These are phyloP conservation scores for Bertia moriformis DNA, from an alignment of 2,329 filamentous ascomycete genomes.

Conservation along the genomic window DNA sequence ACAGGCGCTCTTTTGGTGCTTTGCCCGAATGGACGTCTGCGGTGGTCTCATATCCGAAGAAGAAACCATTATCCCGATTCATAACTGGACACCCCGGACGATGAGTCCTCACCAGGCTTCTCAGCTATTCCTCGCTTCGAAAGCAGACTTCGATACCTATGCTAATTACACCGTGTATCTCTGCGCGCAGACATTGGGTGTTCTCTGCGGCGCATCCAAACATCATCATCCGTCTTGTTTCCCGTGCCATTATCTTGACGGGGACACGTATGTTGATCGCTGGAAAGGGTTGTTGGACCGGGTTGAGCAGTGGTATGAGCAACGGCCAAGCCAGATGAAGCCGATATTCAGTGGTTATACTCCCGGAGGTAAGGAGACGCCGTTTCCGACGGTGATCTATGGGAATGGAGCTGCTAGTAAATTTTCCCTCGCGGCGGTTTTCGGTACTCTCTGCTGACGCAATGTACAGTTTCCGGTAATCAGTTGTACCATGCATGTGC, in stretches of 20 bases:
- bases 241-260: no score
- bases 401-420: slow-evolving; percentile 13
- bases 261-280: slow-evolving; percentile 16
- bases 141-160: slow-evolving; percentile 25
- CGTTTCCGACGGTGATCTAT: slow-evolving; percentile 10
- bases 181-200: slow-evolving; percentile 24
- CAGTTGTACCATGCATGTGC: slow-evolving; percentile 16
- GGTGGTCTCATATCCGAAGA: slow-evolving; percentile 35
- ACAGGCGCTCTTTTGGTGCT: slow-evolving; percentile 37
- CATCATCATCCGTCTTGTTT: no score
- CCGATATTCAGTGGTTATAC: slow-evolving; percentile 7
- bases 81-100: slow-evolving; percentile 24
- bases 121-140: slow-evolving; percentile 17
- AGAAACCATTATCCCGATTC: slow-evolving; percentile 29
- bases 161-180: slow-evolving; percentile 34
- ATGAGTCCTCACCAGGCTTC: neutral
- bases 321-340: slow-evolving; percentile 13
- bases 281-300: slow-evolving; percentile 7
- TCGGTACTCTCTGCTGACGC: slow-evolving; percentile 2
- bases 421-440: slow-evolving; percentile 7
- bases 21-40: slow-evolving; percentile 36
- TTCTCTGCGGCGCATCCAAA: slow-evolving; percentile 14
- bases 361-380: slow-evolving; percentile 5
- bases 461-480: slow-evolving; percentile 13
- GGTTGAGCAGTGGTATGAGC: slow-evolving; percentile 2